Evolutionary conservation across 805 yeast genomes (phyloP).

Genomic region (Candida succiphila): DNA sequence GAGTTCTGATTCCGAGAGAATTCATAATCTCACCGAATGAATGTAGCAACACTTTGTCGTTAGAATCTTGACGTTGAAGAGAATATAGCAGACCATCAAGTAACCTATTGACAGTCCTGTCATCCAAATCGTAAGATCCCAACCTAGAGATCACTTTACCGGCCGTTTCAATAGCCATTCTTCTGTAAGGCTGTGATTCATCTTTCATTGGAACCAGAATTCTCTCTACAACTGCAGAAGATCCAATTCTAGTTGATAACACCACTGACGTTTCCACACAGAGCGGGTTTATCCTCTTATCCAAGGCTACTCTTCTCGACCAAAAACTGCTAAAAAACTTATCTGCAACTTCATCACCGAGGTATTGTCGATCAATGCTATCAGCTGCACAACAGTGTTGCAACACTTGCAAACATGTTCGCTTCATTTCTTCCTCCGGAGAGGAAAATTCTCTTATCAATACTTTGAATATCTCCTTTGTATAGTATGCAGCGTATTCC

Average conservation of each 20-base stretch:
- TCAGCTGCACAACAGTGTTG: slow-evolving; percentile 56
- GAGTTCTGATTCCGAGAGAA: slow-evolving; percentile 53
- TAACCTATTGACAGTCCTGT: slow-evolving; percentile 47
- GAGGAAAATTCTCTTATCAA: slow-evolving; percentile 64
- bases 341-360: slow-evolving; percentile 39
- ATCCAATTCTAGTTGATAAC: slow-evolving; percentile 61
- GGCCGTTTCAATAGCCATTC: slow-evolving; percentile 68
- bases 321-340: slow-evolving; percentile 67
- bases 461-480: slow-evolving; percentile 62
- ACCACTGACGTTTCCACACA: slow-evolving; percentile 67
- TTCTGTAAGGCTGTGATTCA: slow-evolving; percentile 70
- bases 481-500: slow-evolving; percentile 70
- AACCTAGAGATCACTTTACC: slow-evolving; percentile 38
- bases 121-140: slow-evolving; percentile 54
- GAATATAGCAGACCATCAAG: slow-evolving; percentile 77
- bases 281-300: slow-evolving; percentile 40
- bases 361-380: slow-evolving; percentile 40
- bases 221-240: slow-evolving; percentile 44
- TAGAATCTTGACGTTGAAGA: slow-evolving; percentile 64
- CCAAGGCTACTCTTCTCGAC: slow-evolving; percentile 75
- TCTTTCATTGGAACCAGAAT: slow-evolving; percentile 60
- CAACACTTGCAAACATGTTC: slow-evolving; percentile 58
- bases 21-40: slow-evolving; percentile 57
- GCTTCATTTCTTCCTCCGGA: slow-evolving; percentile 83
- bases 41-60: slow-evolving; percentile 43